Conservation (phyloP, 805 yeast genomes). For the Starmera pachycereana region DNA sequence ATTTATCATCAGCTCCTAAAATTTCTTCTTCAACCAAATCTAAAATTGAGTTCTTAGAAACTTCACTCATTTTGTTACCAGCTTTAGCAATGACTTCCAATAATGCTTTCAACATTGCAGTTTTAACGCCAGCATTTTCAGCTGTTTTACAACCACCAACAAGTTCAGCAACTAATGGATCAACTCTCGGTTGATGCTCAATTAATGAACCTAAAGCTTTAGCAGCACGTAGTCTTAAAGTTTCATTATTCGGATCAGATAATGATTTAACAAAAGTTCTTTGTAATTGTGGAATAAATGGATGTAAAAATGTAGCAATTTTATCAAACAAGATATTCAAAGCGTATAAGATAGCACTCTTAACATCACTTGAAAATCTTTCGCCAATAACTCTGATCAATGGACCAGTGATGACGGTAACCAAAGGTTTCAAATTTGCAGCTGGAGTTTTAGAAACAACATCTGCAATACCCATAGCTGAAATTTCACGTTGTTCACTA, state of each 20-base stretch:
- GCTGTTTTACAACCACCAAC: constrained; percentile 63
- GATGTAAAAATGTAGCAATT: constrained; percentile 85
- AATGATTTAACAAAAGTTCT: constrained; percentile 92
- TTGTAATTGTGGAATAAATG: constrained; percentile 95
- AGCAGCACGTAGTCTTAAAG: constrained; percentile 77
- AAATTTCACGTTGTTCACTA: constrained; percentile 67
- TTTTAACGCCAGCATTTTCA: constrained; percentile 60
- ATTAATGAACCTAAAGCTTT: constrained; percentile 81
- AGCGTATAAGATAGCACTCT: constrained; percentile 87
- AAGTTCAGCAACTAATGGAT: constrained; percentile 80
- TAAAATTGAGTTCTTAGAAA: constrained; percentile 59
- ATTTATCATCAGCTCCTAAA: constrained; percentile 40
- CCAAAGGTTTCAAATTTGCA: constrained; percentile 72
- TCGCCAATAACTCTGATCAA: constrained; percentile 97
- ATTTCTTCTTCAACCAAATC: constrained; percentile 68
- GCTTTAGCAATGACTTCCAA: constrained; percentile 73
- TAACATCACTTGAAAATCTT: constrained; percentile 81
- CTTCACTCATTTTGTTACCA: constrained; percentile 67
- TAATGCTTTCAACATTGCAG: constrained; percentile 79
- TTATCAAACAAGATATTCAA: constrained; percentile 67
- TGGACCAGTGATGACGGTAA: constrained; percentile 93
- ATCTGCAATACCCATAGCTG: constrained; percentile 86
- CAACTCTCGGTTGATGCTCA: constrained; percentile 86
- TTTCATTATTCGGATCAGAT: constrained; percentile 65
- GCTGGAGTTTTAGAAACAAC: constrained; percentile 80